Evolutionary conservation across 2,329 filamentous ascomycete genomes (phyloP).

Genomic region (Calonectria pteridis): DNA sequence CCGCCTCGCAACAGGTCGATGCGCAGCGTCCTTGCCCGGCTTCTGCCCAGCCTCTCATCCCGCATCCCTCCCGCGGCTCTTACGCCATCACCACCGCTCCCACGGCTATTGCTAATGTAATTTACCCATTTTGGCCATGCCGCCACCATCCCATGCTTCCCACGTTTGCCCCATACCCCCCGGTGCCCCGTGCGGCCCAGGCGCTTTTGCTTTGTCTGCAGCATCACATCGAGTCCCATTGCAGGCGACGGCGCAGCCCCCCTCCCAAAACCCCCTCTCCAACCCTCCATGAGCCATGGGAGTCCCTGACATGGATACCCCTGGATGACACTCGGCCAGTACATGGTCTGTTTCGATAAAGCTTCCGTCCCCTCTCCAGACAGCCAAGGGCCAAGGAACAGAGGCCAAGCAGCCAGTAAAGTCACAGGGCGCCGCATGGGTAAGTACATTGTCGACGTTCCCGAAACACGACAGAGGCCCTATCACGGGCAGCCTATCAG

Average conservation of each 20-base stretch:
- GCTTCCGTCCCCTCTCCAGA: constrained; percentile 9
- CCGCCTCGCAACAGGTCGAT: neutral
- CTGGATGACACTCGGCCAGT: constrained; percentile 22
- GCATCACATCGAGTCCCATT: constrained; percentile 7
- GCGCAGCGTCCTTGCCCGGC: neutral
- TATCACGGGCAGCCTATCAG: constrained; percentile 10
- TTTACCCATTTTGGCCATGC: constrained; percentile 15
- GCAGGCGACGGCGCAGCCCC: neutral
- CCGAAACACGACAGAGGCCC: constrained; percentile 17
- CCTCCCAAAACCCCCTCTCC: constrained; percentile 5
- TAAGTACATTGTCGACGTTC: constrained; percentile 2
- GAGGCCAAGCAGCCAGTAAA: constrained; percentile 3
- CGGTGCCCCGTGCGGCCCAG: constrained; percentile 5
- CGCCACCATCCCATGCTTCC: constrained; percentile 14
- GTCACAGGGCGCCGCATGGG: neutral
- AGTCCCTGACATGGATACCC: constrained; percentile 24
- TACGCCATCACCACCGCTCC: neutral
- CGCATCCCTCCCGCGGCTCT: constrained; percentile 4
- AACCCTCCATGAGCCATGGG: neutral
- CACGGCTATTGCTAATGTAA: constrained; percentile 9
- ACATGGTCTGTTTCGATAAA: constrained; percentile 24
- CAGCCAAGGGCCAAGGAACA: neutral
- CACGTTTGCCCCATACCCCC: constrained; percentile 8
- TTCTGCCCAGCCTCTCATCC: constrained; percentile 4
- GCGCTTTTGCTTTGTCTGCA: constrained; percentile 11